Percentiles rank a stretch among this genome's conserved stretches.
Evolutionary conservation across 1,284 basidiomycete genomes (phyloP).

Genomic region (Ceratobasidium sp.): DNA sequence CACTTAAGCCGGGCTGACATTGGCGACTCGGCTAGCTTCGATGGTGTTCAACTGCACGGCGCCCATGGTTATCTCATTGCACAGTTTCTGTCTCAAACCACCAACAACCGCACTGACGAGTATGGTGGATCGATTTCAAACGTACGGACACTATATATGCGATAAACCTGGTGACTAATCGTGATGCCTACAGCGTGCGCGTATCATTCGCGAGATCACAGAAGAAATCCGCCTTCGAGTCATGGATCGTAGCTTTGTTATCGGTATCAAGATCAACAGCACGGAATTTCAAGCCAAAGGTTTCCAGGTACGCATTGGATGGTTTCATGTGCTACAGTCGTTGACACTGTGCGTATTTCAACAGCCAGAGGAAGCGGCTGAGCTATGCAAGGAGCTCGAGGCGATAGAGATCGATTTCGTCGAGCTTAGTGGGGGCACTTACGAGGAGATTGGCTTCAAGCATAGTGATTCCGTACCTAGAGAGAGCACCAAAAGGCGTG

Average conservation of each 20-base stretch:
- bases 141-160: background rate
- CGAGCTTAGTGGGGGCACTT: constrained; percentile 57
- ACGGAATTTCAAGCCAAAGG: constrained; percentile 47
- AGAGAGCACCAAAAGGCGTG: constrained; percentile 50
- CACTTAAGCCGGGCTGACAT: background rate
- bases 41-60: constrained; percentile 49
- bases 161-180: background rate
- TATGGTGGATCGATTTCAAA: constrained; percentile 47
- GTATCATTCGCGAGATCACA: constrained; percentile 51
- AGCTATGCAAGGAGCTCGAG: constrained; percentile 55
- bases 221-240: constrained; percentile 50
- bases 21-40: constrained; percentile 25
- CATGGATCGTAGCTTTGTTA: constrained; percentile 50
- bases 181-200: constrained; percentile 47
- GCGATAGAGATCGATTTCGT: constrained; percentile 57
- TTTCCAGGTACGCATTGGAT: constrained; percentile 37
- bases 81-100: constrained; percentile 47
- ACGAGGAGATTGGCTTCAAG: constrained; percentile 49
- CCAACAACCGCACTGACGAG: constrained; percentile 52
- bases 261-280: constrained; percentile 58
- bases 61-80: constrained; percentile 47
- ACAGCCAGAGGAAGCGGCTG: constrained; percentile 53
- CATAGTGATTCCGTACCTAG: constrained; percentile 44
- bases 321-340: background rate
- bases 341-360: constrained; percentile 13